Evolutionary conservation across 1,284 basidiomycete genomes (phyloP).

Genomic region (Sporisorium scitamineum): DNA sequence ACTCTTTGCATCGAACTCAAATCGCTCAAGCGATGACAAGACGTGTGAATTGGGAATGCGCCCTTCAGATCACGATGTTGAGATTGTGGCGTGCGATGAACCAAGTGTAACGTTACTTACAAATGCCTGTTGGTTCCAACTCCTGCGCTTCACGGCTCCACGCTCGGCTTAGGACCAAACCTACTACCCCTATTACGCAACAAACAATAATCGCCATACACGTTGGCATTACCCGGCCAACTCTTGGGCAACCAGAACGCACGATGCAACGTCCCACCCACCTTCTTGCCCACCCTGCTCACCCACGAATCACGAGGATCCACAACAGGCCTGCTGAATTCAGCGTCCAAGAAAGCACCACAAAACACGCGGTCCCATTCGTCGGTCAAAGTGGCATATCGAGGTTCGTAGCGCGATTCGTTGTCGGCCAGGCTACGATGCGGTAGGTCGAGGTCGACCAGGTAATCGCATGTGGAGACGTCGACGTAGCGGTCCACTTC

Average conservation of each 20-base stretch:
- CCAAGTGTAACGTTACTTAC: not conserved
- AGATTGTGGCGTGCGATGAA: too few relatives aligned
- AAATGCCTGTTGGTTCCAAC: not conserved
- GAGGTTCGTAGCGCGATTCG: conserved; percentile 45
- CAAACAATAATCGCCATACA: conserved; percentile 63
- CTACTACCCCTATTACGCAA: conserved; percentile 34
- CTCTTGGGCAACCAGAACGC: conserved; percentile 58
- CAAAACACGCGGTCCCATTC: conserved; percentile 58
- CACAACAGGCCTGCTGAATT: conserved; percentile 37
- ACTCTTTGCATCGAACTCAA: not conserved
- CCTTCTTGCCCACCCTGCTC: conserved; percentile 6
- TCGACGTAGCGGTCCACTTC: conserved; percentile 82
- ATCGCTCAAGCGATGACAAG: not conserved
- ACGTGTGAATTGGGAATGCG: not conserved
- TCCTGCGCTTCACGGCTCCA: not conserved
- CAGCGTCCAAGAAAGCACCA: conserved; percentile 60
- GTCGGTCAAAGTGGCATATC: conserved; percentile 30
- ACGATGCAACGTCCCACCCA: conserved; percentile 46
- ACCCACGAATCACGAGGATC: conserved; percentile 11
- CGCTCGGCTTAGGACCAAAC: conserved; percentile 3
- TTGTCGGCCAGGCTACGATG: conserved; percentile 36
- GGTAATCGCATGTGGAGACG: conserved; percentile 57
- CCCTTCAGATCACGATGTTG: too few relatives aligned
- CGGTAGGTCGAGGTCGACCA: conserved; percentile 60
- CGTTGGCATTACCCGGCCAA: conserved; percentile 39